Percentiles rank a stretch among this genome's conserved stretches.
These are phyloP conservation scores for Camelina neglecta DNA, from an alignment of 345 rosid species.

Conservation along the genomic window DNA sequence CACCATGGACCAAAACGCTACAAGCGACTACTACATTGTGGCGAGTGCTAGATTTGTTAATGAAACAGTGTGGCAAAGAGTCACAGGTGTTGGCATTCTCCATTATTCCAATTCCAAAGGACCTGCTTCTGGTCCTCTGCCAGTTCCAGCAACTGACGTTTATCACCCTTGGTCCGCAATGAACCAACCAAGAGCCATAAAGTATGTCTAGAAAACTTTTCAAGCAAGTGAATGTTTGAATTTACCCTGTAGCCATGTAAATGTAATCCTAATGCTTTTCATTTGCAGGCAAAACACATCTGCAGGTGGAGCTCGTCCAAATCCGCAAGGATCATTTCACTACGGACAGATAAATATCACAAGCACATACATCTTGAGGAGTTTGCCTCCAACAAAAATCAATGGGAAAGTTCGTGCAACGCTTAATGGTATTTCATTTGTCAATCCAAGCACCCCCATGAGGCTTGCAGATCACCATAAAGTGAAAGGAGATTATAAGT, in stretches of 20 bases:
- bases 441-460: slow-evolving; percentile 67
- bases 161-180: slow-evolving; percentile 82
- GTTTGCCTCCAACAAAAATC: slow-evolving; percentile 67
- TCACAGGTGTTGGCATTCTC: slow-evolving; percentile 91
- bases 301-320: slow-evolving; percentile 97
- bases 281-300: slow-evolving; percentile 71
- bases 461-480: slow-evolving; percentile 72
- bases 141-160: slow-evolving; percentile 70
- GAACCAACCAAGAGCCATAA: slow-evolving; percentile 87
- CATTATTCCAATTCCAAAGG: slow-evolving; percentile 94
- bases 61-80: slow-evolving; percentile 87
- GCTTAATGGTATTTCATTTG: slow-evolving; percentile 84
- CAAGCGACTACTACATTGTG: slow-evolving; percentile 86
- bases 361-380: slow-evolving; percentile 63
- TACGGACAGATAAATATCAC: slow-evolving; percentile 86
- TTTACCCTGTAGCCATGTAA: neutral
- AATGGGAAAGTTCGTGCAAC: slow-evolving; percentile 68
- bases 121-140: slow-evolving; percentile 79
- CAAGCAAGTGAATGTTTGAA: neutral
- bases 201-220: slow-evolving; percentile 49
- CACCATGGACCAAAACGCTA: slow-evolving; percentile 93
- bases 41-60: slow-evolving; percentile 97
- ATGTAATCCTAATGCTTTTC: slow-evolving; percentile 7
- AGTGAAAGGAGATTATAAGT: slow-evolving; percentile 81
- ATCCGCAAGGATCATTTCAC: slow-evolving; percentile 94